Percentiles rank a stretch among this genome's conserved stretches.
Evolutionary conservation across 306 rosid genomes (phyloP).

Genomic region (Malus fusca): DNA sequence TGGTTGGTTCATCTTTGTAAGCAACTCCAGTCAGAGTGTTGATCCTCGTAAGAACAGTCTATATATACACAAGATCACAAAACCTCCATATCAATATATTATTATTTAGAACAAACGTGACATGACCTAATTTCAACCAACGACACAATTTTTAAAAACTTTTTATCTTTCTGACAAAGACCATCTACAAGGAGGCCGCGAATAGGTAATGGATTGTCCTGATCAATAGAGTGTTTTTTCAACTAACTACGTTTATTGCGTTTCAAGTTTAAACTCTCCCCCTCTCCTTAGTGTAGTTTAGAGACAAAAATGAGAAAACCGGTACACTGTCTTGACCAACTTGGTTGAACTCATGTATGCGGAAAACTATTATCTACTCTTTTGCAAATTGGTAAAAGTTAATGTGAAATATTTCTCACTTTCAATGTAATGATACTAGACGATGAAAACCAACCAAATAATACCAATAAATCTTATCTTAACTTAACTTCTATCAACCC

Average conservation of each 20-base stretch:
- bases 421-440: background rate
- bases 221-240: no score
- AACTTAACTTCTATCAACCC: background rate
- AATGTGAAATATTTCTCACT: background rate
- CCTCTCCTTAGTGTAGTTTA: no score
- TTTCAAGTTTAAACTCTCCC: no score
- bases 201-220: no score
- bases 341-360: no score
- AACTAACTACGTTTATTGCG: no score
- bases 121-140: background rate
- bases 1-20: conserved; percentile 82
- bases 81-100: background rate
- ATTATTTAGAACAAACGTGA: background rate
- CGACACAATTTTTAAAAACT: background rate
- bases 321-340: background rate
- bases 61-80: background rate
- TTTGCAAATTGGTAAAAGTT: background rate
- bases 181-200: background rate
- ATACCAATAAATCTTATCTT: background rate
- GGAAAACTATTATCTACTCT: background rate
- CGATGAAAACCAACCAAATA: background rate
- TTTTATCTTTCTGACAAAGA: background rate
- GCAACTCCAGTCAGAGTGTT: conserved; percentile 64
- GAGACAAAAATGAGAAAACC: no score
- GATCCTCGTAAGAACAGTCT: conserved; percentile 66